phyloP scores from a whole-genome alignment of 169 alveolate species.

The Plasmodium reichenowi region DNA sequence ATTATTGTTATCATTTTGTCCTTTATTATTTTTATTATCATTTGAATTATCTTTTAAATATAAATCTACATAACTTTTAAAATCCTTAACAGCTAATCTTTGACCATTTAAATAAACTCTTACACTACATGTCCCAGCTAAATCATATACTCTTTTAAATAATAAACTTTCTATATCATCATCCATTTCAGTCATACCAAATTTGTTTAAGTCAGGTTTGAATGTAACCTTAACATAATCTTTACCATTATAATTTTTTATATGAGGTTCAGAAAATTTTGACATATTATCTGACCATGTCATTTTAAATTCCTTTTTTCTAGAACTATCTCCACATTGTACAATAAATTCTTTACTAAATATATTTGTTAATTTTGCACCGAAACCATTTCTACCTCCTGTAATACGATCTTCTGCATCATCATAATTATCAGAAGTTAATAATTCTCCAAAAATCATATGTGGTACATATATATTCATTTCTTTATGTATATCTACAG shows the following conservation, averaged over 20 bases:
- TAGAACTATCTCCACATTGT: slow-evolving; percentile 95
- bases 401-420: slow-evolving; percentile 98
- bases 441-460: slow-evolving; percentile 97
- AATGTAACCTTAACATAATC: slow-evolving; percentile 95
- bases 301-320: slow-evolving; percentile 89
- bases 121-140: slow-evolving; percentile 98
- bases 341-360: slow-evolving; percentile 96
- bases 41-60: slow-evolving; percentile 84
- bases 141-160: slow-evolving; percentile 98
- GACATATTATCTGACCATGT: slow-evolving; percentile 94
- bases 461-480: slow-evolving; percentile 98
- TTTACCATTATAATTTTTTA: slow-evolving; percentile 87
- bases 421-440: slow-evolving; percentile 99
- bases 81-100: slow-evolving; percentile 91
- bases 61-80: slow-evolving; percentile 95
- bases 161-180: slow-evolving; percentile 94
- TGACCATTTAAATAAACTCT: slow-evolving; percentile 95
- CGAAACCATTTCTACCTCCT: slow-evolving; percentile 99
- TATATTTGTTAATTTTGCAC: slow-evolving; percentile 99
- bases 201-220: slow-evolving; percentile 96
- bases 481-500: slow-evolving; percentile 96
- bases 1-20: background rate
- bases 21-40: slow-evolving; percentile 4
- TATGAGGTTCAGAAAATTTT: slow-evolving; percentile 88
- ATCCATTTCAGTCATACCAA: slow-evolving; percentile 93